Evolutionary conservation across 1,139 yeast species (phyloP), one percentile per base, ranked within the genome.

Genomic region (Saccharomyces uvarum): DNA sequence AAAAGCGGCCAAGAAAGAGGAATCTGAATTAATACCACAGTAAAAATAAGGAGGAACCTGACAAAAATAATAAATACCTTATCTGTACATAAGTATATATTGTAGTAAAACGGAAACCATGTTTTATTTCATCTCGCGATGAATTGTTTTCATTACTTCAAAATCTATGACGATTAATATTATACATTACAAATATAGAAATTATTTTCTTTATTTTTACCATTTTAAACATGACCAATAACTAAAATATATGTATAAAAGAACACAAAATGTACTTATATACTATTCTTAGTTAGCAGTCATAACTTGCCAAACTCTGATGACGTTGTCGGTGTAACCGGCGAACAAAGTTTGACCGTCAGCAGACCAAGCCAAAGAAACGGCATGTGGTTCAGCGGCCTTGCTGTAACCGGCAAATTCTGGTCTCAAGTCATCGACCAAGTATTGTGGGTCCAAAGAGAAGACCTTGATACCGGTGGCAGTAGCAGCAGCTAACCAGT

Each of bases 251-350:
- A 48, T 32, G 50, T 44, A 49, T 32, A 48, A 47, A 52, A 52
- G 53, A 55, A 32, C 48, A 51, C 28, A 54, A 52, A 53, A 24
- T 46, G 28, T 19, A 13, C 41, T 31, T 42, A 33, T 49, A 51
- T 52, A 53, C 26, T 53, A 51, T 48, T 52, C 61, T 72, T 78
- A 79, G 75, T 76, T 76, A 73, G 95, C 83, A 81, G 96, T 90
- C 97, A 91, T 91, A 73, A 93, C 97, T 86, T 93, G 98, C 98
- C 98, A 93, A 80, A 91, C 99, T 83, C 99, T 93, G 84, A 93
- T 91, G 75, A 87, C 84, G 84, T 89, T 89, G 81, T 93, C 99
- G 74, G 98, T 91, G 97, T 93, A 93, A 84, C 99, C 99, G 72
- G 98, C 97, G 77, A 90, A 93, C 80, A 93, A 86, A 87, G 88